Evolutionary conservation across 805 yeast species (phyloP).

Genomic region (Saturnispora diversa): DNA sequence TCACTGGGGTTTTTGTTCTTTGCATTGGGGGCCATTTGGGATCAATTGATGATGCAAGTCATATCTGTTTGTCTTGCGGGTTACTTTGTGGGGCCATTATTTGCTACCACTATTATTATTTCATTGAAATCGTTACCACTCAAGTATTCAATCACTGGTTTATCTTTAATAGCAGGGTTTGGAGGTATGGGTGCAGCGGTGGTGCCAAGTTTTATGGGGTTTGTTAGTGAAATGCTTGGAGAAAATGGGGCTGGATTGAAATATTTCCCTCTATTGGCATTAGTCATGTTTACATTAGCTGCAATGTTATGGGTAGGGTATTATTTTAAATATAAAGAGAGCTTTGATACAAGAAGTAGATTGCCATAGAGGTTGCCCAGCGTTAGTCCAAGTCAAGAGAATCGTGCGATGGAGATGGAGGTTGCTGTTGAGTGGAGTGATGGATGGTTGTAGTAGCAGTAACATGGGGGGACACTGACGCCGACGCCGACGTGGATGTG

Average conservation of each 20-base stretch:
- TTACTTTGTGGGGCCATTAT: constrained; percentile 44
- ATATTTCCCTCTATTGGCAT: constrained; percentile 25
- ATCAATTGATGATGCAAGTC: constrained; percentile 24
- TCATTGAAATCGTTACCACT: constrained; percentile 56
- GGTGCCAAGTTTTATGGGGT: constrained; percentile 59
- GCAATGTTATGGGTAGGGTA: constrained; percentile 24
- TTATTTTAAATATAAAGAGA: constrained; percentile 17
- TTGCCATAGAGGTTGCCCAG: constrained; percentile 5
- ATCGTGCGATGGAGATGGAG: neutral
- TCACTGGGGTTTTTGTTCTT: constrained; percentile 27
- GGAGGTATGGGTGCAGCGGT: constrained; percentile 84
- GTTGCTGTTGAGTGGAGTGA: too few species aligned
- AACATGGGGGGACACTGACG: too few species aligned
- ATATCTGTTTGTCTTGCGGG: constrained; percentile 37
- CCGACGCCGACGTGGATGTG: neutral
- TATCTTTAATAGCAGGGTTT: constrained; percentile 68
- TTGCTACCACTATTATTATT: constrained; percentile 63
- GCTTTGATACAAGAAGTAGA: constrained; percentile 16
- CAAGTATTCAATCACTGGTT: constrained; percentile 52
- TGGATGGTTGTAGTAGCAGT: too few species aligned
- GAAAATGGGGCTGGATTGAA: constrained; percentile 26
- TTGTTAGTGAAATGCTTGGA: constrained; percentile 28
- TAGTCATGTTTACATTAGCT: constrained; percentile 20
- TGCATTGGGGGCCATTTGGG: constrained; percentile 27
- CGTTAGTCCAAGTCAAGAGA: neutral